Evolutionary conservation across 2,329 filamentous ascomycete genomes (phyloP).

Genomic region (Exophiala dermatitidis): DNA sequence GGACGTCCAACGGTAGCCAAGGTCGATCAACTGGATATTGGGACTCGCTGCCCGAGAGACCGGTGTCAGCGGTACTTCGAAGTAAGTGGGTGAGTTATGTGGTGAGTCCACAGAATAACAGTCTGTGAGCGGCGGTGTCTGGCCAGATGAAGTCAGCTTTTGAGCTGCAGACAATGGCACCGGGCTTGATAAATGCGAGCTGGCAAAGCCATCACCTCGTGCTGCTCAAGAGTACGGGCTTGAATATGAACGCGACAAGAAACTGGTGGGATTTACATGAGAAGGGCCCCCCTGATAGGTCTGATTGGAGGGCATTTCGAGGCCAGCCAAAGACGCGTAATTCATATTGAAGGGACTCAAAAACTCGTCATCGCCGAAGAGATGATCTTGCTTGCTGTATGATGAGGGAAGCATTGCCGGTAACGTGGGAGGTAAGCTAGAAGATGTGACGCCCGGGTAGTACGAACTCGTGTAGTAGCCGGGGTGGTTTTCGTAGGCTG

Average conservation of each 20-base stretch:
- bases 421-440: constrained; percentile 37
- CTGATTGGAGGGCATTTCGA: constrained; percentile 42
- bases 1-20: constrained; percentile 17
- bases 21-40: constrained; percentile 28
- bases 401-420: constrained; percentile 38
- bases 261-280: constrained; percentile 39
- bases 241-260: constrained; percentile 24
- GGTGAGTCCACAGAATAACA: constrained; percentile 37
- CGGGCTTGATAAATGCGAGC: constrained; percentile 5
- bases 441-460: constrained; percentile 37
- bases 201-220: constrained; percentile 6
- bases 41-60: constrained; percentile 38
- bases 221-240: constrained; percentile 20
- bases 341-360: constrained; percentile 55
- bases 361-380: constrained; percentile 48
- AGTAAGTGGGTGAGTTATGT: constrained; percentile 37
- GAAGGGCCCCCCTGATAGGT: constrained; percentile 34
- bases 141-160: constrained; percentile 24
- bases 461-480: constrained; percentile 31
- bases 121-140: constrained; percentile 36
- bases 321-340: constrained; percentile 53
- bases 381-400: constrained; percentile 46
- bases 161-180: constrained; percentile 12
- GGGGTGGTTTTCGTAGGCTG: constrained; percentile 31
- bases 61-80: constrained; percentile 38